Evolutionary conservation across 805 yeast species (phyloP).

Genomic region (Soucietia sequanensis): DNA sequence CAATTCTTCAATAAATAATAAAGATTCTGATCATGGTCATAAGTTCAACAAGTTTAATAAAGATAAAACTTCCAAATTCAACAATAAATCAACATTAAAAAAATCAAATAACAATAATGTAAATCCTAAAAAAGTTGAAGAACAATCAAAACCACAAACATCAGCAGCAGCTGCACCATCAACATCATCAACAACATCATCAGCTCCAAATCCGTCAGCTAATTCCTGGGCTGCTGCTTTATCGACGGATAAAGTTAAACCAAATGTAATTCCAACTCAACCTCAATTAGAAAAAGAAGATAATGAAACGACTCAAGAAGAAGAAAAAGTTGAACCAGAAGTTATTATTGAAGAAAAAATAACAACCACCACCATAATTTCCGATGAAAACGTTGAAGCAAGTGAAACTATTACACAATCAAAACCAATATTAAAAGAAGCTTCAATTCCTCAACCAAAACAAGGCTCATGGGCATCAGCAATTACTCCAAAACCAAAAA

Average conservation of each 20-base stretch:
- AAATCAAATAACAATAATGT: constrained; percentile 8
- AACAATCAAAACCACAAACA: constrained; percentile 13
- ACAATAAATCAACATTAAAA: constrained; percentile 10
- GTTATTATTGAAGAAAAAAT: constrained; percentile 7
- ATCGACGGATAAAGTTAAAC: constrained; percentile 33
- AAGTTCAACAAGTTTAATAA: constrained; percentile 8
- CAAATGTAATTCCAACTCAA: constrained; percentile 17
- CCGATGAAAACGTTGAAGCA: constrained; percentile 18
- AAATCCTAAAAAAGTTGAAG: constrained; percentile 7
- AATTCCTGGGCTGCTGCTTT: constrained; percentile 48
- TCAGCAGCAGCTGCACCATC: constrained; percentile 21
- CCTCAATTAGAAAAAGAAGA: constrained; percentile 7
- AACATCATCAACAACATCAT: constrained; percentile 36
- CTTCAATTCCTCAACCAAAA: constrained; percentile 49
- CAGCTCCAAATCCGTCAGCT: constrained; percentile 17
- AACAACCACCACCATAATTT: constrained; percentile 2
- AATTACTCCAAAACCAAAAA: constrained; percentile 48
- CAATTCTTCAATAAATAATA: constrained; percentile 3
- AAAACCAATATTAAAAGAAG: constrained; percentile 26
- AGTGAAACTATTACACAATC: constrained; percentile 17
- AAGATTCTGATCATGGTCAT: constrained; percentile 9
- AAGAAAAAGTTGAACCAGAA: constrained; percentile 6
- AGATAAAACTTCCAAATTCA: constrained; percentile 3
- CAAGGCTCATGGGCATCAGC: constrained; percentile 69
- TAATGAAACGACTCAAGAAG: constrained; percentile 8